Evolutionary conservation across 441 rosid genomes (phyloP).

Genomic region (Jatropha multifida): DNA sequence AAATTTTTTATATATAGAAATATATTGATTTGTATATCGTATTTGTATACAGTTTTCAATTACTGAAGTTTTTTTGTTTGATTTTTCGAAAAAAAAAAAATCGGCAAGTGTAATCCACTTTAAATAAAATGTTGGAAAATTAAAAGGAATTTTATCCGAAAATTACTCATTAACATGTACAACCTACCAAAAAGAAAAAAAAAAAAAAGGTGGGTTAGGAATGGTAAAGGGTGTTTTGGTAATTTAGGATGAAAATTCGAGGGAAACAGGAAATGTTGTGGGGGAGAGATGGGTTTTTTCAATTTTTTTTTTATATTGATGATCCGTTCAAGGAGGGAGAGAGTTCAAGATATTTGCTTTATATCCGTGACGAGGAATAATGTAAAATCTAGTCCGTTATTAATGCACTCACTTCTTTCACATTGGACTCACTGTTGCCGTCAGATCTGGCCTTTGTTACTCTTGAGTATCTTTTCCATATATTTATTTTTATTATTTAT

Average conservation of each 20-base stretch:
- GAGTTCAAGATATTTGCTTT: slow-evolving; percentile 2
- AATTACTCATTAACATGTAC: too few species aligned
- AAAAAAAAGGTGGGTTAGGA: background rate
- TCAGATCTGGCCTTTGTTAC: background rate
- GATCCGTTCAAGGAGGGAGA: background rate
- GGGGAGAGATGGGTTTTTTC: background rate
- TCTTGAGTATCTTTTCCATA: background rate
- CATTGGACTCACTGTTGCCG: background rate
- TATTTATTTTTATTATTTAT: background rate
- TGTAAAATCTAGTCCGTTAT: slow-evolving; percentile 4
- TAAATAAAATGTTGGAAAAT: too few species aligned
- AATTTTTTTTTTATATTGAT: slow-evolving; percentile 6
- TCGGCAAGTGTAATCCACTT: too few species aligned
- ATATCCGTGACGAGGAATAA: slow-evolving; percentile 26
- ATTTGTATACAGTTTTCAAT: too few species aligned
- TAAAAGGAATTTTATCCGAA: too few species aligned
- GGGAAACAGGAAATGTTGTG: background rate
- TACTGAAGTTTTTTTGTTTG: too few species aligned
- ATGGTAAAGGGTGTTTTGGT: slow-evolving; percentile 7
- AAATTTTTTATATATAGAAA: too few species aligned
- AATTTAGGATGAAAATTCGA: background rate
- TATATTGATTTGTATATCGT: too few species aligned
- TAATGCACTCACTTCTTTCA: slow-evolving; percentile 15
- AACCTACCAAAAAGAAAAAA: background rate
- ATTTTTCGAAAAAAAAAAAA: too few species aligned